Evolutionary conservation across 257 asterid species (phyloP).

Genomic region (Leptodermis oblonga): DNA sequence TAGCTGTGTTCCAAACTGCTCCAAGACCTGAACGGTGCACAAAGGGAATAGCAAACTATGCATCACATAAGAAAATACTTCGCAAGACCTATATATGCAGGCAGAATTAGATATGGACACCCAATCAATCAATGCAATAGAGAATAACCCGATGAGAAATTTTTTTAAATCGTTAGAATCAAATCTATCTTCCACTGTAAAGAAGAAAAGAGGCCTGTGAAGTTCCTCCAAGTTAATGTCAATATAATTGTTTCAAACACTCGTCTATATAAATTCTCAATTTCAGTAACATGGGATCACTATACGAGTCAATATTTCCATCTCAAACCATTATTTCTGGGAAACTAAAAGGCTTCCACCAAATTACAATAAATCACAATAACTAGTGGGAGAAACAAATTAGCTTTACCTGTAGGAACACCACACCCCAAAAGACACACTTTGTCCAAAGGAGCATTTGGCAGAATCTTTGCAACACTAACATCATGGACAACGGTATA

Average conservation of each 20-base stretch:
- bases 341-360: not conserved
- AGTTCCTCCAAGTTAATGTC: not conserved
- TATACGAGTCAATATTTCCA: not conserved
- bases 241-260: not conserved
- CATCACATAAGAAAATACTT: not conserved
- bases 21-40: constrained; percentile 73
- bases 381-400: not conserved
- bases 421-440: constrained; percentile 96
- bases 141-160: not conserved
- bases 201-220: not conserved
- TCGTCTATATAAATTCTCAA: not conserved
- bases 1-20: constrained; percentile 99
- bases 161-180: not conserved
- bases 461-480: constrained; percentile 90
- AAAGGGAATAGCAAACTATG: constrained; percentile 6
- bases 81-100: not conserved
- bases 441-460: constrained; percentile 83
- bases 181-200: not conserved
- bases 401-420: constrained; percentile 80
- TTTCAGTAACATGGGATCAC: not conserved
- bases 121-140: not conserved
- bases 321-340: not conserved
- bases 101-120: not conserved
- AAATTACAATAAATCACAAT: not conserved
- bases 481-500: constrained; percentile 94